Percentiles rank a stretch among this genome's conserved stretches.
phyloP scores from a whole-genome alignment of 371 early-diverging fungal species.

The Mucor velutinosus region DNA sequence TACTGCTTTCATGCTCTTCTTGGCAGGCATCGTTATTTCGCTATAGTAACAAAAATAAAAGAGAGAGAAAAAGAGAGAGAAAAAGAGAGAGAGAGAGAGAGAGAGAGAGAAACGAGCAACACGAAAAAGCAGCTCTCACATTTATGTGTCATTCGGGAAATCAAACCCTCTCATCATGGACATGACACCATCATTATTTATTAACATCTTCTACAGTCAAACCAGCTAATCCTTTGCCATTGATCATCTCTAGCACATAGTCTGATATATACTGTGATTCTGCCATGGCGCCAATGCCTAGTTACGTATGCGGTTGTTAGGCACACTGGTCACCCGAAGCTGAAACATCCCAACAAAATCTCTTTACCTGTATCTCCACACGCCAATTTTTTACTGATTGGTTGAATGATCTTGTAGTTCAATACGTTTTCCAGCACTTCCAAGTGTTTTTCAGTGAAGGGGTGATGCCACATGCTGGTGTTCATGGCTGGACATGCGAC shows the following conservation, averaged over 20 bases:
- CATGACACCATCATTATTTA: background rate
- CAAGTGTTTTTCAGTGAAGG: conserved; percentile 81
- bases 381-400: conserved; percentile 86
- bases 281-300: conserved; percentile 31
- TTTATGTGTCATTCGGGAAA: background rate
- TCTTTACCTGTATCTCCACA: conserved; percentile 87
- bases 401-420: conserved; percentile 68
- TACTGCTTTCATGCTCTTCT: conserved; percentile 54
- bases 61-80: background rate
- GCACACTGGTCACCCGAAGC: no score
- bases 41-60: background rate
- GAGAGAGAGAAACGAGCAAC: background rate
- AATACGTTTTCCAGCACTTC: conserved; percentile 51
- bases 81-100: background rate
- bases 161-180: background rate
- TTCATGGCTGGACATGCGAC: conserved; percentile 97
- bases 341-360: background rate
- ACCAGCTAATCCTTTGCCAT: background rate
- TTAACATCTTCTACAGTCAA: background rate
- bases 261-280: conserved; percentile 18
- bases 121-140: background rate
- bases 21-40: conserved; percentile 11
- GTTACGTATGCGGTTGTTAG: background rate
- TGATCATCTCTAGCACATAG: background rate
- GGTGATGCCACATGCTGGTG: conserved; percentile 96